Base-by-base conservation (phyloP, 2,329 filamentous ascomycete species). In the Periconia sp. region DNA sequence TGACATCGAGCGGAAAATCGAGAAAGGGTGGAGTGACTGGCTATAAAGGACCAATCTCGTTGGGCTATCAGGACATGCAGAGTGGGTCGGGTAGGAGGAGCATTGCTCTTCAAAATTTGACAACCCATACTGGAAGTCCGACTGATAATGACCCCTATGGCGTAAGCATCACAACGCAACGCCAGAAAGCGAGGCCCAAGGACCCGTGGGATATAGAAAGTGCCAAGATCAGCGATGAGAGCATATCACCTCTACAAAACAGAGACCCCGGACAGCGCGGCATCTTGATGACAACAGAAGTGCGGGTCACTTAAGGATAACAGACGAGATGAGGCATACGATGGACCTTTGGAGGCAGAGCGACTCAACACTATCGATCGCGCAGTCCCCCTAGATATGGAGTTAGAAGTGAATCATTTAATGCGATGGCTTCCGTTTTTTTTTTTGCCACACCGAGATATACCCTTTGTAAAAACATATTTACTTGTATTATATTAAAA, bases 201-300 rank as follows among this genome's bases (percentile, higher is more conserved):
- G 63, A 64, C 9, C 51, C 46, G 6, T 63, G 61, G 63, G 58
- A 64, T 19, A 51, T 58, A 45, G 54, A 54, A 37, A 49, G 53
- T 27, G 43, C 55, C 18, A 63, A 61, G 23, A 53, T 47, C 2
- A 63, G 59, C 45, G 59, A 61, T 23, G 60, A 66, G 41, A 59
- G 56, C 20, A 61, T 61, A 23, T 45, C 52, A 3, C 57, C 63
- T 11, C 43, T 59, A 2, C 59, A 58, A 20, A 45, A 41, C 10
- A 55, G 51, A 14, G 49, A 54, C 2, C 20, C 47, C 2, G 53
- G 44, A 6, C 41, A 52, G 13, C 57, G 57, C 23, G 56, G 59
- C 6, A 66, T 66, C 31, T 47, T 60, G 18, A 54, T 62, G 47
- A 66, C 63, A 15, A 58, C 47, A 41, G 63, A 66, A 35, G 55